Evolutionary conservation across 2,329 filamentous ascomycete genomes (phyloP).

Genomic region (Stachybotrys echinatus): DNA sequence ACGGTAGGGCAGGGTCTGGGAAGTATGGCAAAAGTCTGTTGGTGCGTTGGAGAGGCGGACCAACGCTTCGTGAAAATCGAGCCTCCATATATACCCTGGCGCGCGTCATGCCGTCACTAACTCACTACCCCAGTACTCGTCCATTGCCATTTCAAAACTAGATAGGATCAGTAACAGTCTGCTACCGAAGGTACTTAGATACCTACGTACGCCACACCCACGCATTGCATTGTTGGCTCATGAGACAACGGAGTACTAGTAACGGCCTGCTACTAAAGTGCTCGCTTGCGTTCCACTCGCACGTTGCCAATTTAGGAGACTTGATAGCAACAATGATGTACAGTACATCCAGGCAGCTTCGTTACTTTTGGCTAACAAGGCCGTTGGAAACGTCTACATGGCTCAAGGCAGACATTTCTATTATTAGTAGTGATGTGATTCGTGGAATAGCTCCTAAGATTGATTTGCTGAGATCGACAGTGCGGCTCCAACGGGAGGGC

Average conservation of each 20-base stretch:
- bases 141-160: background rate
- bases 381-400: background rate
- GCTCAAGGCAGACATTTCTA: background rate
- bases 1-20: background rate
- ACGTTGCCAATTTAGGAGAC: background rate
- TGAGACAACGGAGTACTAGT: background rate
- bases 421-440: background rate
- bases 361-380: background rate
- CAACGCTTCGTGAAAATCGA: background rate
- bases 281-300: background rate
- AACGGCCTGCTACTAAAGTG: background rate
- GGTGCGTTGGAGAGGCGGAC: background rate
- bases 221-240: too few species aligned
- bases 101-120: background rate
- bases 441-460: background rate
- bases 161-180: background rate
- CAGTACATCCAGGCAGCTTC: background rate
- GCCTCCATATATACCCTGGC: background rate
- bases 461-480: background rate
- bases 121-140: background rate
- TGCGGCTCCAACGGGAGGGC: background rate
- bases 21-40: background rate
- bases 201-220: too few species aligned
- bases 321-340: background rate
- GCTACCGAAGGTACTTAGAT: too few species aligned